These are phyloP conservation scores for Verticillium dahliae DNA, from an alignment of 2,329 filamentous ascomycete genomes.

Conservation along the genomic window DNA sequence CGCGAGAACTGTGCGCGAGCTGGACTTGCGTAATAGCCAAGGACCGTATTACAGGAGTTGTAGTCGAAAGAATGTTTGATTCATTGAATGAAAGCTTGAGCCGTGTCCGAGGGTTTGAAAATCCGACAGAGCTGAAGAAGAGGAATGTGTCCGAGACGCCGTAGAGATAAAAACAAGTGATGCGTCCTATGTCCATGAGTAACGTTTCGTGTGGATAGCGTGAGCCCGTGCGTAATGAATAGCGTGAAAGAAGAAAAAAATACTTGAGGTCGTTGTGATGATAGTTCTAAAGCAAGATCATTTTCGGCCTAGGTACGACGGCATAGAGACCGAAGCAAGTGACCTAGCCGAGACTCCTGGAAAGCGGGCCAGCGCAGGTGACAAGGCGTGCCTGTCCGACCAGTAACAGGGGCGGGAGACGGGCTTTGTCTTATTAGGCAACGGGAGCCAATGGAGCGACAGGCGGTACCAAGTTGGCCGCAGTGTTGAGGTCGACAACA, in stretches of 20 bases:
- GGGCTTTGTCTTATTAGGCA: conserved; percentile 18
- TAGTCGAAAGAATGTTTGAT: not conserved
- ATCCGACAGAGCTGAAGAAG: not conserved
- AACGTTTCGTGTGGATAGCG: not conserved
- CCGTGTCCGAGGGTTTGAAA: not conserved
- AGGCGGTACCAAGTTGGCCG: conserved; percentile 27
- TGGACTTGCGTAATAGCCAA: not conserved
- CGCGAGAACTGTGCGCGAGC: not conserved
- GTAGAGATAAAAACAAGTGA: not conserved
- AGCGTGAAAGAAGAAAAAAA: not conserved
- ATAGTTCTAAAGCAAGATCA: not conserved
- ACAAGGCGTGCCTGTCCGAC: not conserved
- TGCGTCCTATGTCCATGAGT: not conserved
- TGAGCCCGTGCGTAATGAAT: not conserved
- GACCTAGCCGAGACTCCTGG: not conserved
- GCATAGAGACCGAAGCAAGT: not conserved
- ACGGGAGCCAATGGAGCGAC: conserved; percentile 33
- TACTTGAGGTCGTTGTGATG: not conserved
- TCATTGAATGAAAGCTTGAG: not conserved
- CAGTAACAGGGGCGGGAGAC: not conserved
- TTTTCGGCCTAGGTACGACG: not conserved
- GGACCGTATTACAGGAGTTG: not conserved
- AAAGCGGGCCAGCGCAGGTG: not conserved
- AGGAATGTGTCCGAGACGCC: not conserved
- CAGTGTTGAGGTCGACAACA: conserved; percentile 32